Percentiles rank a stretch among this genome's conserved stretches.
These are phyloP conservation scores for Suillus paluster DNA, from an alignment of 768 basidiomycete species.

Conservation along the genomic window DNA sequence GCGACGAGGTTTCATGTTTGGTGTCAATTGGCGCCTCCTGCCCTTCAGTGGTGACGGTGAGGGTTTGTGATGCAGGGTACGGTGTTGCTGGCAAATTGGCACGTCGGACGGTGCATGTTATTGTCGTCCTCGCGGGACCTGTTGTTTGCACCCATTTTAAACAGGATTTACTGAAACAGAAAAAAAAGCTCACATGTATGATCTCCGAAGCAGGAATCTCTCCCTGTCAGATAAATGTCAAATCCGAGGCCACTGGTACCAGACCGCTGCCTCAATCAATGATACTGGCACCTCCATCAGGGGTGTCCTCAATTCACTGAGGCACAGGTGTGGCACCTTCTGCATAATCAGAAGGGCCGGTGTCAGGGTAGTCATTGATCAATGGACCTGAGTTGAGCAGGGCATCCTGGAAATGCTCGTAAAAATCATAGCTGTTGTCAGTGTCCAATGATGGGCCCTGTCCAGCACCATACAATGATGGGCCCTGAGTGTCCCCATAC, in stretches of 20 bases:
- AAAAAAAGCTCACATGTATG: background rate
- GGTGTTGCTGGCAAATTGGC: background rate
- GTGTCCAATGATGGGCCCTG: background rate
- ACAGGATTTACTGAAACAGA: background rate
- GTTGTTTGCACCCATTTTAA: background rate
- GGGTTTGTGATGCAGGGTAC: background rate
- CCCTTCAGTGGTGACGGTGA: too few species aligned
- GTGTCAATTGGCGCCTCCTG: too few species aligned
- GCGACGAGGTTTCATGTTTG: too few species aligned
- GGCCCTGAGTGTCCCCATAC: background rate
- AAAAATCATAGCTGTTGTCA: background rate
- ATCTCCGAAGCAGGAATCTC: background rate
- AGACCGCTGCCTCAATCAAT: background rate
- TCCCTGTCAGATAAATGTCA: background rate
- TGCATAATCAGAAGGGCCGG: background rate
- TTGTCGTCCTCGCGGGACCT: background rate
- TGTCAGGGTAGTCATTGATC: too few species aligned
- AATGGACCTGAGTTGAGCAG: too few species aligned
- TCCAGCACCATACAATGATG: background rate
- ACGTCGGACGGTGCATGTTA: background rate
- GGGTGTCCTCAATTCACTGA: background rate
- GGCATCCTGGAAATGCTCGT: background rate
- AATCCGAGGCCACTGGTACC: background rate
- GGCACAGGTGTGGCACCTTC: background rate
- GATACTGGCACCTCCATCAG: background rate